phyloP scores from a whole-genome alignment of 768 basidiomycete species.

The Termitomyces eurrhizus region DNA sequence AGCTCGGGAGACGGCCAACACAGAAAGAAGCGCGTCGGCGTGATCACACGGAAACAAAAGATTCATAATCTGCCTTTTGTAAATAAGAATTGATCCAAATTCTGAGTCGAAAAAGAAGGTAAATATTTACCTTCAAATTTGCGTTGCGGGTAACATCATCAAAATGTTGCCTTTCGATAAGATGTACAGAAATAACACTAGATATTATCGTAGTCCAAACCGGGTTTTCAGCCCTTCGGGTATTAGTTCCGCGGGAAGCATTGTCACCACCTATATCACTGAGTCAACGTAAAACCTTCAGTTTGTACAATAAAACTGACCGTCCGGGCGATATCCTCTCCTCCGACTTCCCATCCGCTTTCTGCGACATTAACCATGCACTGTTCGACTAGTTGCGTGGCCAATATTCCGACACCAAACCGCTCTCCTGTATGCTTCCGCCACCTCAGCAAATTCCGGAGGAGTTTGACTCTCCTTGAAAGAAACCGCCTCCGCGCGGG shows the following conservation, averaged over 20 bases:
- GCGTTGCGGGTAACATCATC: background rate
- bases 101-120: background rate
- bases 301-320: constrained; percentile 33
- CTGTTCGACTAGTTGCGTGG: constrained; percentile 51
- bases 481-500: constrained; percentile 71
- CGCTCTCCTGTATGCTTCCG: constrained; percentile 64
- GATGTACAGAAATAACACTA: background rate
- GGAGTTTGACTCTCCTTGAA: constrained; percentile 61
- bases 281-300: background rate
- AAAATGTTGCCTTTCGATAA: background rate
- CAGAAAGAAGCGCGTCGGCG: background rate
- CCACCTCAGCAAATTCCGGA: constrained; percentile 74
- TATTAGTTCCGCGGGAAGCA: constrained; percentile 33
- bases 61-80: background rate
- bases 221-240: constrained; percentile 21
- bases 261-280: constrained; percentile 27
- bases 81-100: background rate
- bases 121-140: background rate
- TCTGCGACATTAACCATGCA: constrained; percentile 64
- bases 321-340: constrained; percentile 57
- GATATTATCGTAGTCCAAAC: constrained; percentile 15
- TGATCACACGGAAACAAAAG: background rate
- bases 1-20: constrained; percentile 4
- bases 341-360: constrained; percentile 86
- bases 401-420: constrained; percentile 52